These are phyloP conservation scores for Rhizopogon salebrosus DNA, from an alignment of 768 basidiomycete species.

Conservation along the genomic window DNA sequence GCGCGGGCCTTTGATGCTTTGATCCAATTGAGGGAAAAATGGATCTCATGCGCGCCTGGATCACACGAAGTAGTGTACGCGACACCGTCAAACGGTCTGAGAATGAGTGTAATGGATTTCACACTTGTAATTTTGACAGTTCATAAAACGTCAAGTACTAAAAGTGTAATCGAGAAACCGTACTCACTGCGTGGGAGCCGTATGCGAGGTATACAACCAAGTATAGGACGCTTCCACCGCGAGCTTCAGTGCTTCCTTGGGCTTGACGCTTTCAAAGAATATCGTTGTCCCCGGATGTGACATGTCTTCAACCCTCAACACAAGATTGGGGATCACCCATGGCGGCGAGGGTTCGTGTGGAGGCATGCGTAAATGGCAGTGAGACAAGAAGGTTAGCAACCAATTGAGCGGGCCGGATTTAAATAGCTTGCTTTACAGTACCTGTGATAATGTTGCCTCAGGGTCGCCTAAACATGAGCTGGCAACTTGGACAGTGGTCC, in stretches of 20 bases:
- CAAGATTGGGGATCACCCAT: constrained; percentile 55
- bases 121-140: constrained; percentile 33
- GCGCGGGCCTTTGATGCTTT: constrained; percentile 34
- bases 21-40: constrained; percentile 67
- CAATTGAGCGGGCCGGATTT: neutral
- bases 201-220: constrained; percentile 39
- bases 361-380: constrained; percentile 12
- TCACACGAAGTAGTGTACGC: constrained; percentile 46
- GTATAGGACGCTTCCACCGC: constrained; percentile 37
- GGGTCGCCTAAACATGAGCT: neutral
- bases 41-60: constrained; percentile 46
- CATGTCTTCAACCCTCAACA: constrained; percentile 54
- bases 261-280: constrained; percentile 49
- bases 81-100: constrained; percentile 64
- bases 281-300: constrained; percentile 50
- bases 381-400: neutral
- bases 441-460: neutral
- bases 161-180: neutral
- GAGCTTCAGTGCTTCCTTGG: constrained; percentile 30
- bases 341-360: constrained; percentile 18
- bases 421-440: neutral
- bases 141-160: constrained; percentile 6
- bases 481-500: too few species aligned
- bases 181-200: constrained; percentile 44
- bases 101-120: constrained; percentile 47